Conservation (phyloP, 441 rosid species). For the Capsella rubella region DNA sequence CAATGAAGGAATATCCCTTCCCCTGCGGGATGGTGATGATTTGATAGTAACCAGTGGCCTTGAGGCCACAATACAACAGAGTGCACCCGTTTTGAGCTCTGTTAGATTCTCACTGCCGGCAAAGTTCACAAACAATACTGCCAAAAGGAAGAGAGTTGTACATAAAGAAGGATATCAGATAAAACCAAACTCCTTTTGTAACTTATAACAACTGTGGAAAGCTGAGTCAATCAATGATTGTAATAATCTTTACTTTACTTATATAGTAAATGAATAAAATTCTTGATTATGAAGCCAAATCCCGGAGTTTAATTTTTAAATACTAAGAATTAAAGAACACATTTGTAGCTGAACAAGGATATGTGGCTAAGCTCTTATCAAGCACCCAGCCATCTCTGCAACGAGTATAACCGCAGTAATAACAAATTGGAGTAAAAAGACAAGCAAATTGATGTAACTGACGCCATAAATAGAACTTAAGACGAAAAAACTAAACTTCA, state of each 20-base stretch:
- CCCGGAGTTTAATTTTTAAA: background rate
- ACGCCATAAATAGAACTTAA: too few relatives aligned
- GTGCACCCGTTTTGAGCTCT: slow-evolving; percentile 80
- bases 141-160: background rate
- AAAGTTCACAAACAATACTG: background rate
- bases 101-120: background rate
- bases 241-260: background rate
- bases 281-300: background rate
- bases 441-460: too few relatives aligned
- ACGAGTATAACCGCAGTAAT: too few relatives aligned
- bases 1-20: slow-evolving; percentile 45
- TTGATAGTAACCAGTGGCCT: slow-evolving; percentile 71
- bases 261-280: background rate
- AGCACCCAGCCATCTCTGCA: too few relatives aligned
- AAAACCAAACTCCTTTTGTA: background rate
- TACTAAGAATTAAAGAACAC: background rate
- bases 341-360: too few relatives aligned
- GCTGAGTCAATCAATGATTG: slow-evolving; percentile 5
- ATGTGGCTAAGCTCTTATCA: too few relatives aligned
- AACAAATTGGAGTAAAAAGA: too few relatives aligned
- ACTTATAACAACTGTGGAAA: background rate
- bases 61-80: slow-evolving; percentile 95
- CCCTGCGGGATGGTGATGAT: slow-evolving; percentile 51
- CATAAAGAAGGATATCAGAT: background rate
- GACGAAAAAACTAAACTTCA: too few relatives aligned